These are phyloP conservation scores for Monosporozyma servazzii DNA, from an alignment of 805 yeast genomes.

Conservation along the genomic window DNA sequence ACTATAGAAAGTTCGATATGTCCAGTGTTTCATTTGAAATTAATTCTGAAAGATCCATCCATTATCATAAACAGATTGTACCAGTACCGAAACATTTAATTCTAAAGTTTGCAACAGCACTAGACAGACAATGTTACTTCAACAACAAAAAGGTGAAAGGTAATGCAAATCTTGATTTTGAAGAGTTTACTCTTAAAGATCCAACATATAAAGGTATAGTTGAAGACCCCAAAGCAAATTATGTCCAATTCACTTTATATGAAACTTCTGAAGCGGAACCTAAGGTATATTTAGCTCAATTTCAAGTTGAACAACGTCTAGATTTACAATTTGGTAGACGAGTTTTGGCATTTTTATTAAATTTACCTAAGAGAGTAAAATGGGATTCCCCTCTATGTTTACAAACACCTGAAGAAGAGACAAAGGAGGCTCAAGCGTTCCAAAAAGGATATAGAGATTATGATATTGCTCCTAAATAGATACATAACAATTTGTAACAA, in stretches of 20 bases:
- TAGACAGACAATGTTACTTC: conserved; percentile 36
- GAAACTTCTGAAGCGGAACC: conserved; percentile 26
- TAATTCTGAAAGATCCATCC: conserved; percentile 54
- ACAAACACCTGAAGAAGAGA: conserved; percentile 56
- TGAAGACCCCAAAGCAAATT: conserved; percentile 26
- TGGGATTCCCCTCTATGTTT: conserved; percentile 62
- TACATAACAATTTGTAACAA: not conserved
- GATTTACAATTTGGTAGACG: conserved; percentile 83
- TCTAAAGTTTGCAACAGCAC: conserved; percentile 36
- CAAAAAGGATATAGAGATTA: conserved; percentile 43
- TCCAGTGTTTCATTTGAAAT: conserved; percentile 63
- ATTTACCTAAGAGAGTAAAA: conserved; percentile 49
- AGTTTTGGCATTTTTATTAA: conserved; percentile 57
- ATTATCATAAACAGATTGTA: conserved; percentile 66
- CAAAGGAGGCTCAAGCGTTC: conserved; percentile 51
- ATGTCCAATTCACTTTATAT: conserved; percentile 29
- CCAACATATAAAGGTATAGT: conserved; percentile 21
- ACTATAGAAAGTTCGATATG: conserved; percentile 33
- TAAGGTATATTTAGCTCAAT: conserved; percentile 26
- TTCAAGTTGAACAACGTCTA: conserved; percentile 33
- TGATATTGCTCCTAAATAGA: conserved; percentile 35
- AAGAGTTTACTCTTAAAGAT: conserved; percentile 24
- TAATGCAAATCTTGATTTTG: conserved; percentile 39
- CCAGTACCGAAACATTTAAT: conserved; percentile 48
- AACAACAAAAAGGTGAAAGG: conserved; percentile 41